Base-by-base conservation (phyloP, 495 filamentous ascomycete species). In the Hyaloscypha variabilis region DNA sequence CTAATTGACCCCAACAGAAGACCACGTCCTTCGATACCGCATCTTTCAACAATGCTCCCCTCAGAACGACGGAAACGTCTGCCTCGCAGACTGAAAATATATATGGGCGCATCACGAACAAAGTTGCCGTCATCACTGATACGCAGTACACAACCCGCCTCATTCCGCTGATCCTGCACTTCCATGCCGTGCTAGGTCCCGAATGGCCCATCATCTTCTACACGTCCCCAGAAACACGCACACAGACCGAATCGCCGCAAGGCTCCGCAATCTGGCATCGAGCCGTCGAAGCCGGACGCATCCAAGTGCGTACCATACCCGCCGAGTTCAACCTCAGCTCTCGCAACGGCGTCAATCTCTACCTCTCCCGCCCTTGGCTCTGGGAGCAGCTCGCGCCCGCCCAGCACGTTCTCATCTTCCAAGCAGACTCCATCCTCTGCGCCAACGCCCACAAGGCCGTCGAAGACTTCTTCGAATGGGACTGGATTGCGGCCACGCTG, bases 181-280 rank as follows among this genome's bases (percentile, higher is more conserved):
- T n/a, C n/a, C n/a, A n/a, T n/a, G n/a, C n/a, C n/a, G n/a, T n/a
- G n/a, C 70, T 75, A 5, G 71, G 71, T 6, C 68, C 73, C 29
- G 54, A 63, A 10, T 74, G 72, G 72, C 61, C 67, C 28, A 59
- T 73, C 0, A 57, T 67, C 24, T 36, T 72, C 24, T 74, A 60
- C 60, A 71, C 71, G 8, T 19, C 49, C 6, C 28, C 28, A 46
- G 26, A 10, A 31, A 17, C n/a, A 2, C 8, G 11, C 6, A 11
- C 52, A 2, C 30, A 25, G 14, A n/a, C n/a, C n/a, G n/a, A n/a
- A n/a, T n/a, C n/a, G n/a, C n/a, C n/a, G n/a, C n/a, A n/a, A n/a
- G n/a, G n/a, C n/a, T 67, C 65, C 24, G 24, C 36, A 14, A 3
- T 55, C 5, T 63, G 63, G 23, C 19, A 53, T 10, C 65, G 65